Percentiles rank a stretch among this genome's conserved stretches.
Evolutionary conservation across 75 land plant species (phyloP).

Genomic region (Selaginella tamariscina): DNA sequence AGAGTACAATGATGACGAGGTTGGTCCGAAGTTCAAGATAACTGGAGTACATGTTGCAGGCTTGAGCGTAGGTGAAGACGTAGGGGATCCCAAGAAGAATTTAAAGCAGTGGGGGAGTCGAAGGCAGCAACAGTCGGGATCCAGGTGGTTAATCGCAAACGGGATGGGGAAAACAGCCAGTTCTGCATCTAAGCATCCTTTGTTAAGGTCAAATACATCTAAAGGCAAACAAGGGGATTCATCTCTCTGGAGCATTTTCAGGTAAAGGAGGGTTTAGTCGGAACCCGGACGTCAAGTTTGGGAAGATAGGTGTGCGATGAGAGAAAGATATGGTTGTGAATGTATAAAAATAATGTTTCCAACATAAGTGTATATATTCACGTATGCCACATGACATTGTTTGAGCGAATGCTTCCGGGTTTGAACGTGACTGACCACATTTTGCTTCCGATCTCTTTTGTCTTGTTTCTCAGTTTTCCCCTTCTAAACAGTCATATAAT

Average conservation of each 20-base stretch:
- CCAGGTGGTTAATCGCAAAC: slow-evolving; percentile 26
- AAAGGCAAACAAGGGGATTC: slow-evolving; percentile 1
- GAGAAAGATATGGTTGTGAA: too few relatives aligned
- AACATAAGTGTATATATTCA: too few relatives aligned
- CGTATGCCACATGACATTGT: too few relatives aligned
- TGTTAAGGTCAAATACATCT: slow-evolving; percentile 2
- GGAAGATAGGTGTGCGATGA: background rate
- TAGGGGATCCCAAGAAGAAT: slow-evolving; percentile 13
- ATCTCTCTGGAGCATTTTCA: slow-evolving; percentile 43
- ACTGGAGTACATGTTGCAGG: slow-evolving; percentile 20
- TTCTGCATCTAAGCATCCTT: slow-evolving; percentile 18
- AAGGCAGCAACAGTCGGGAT: slow-evolving; percentile 22
- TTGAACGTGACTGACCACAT: too few relatives aligned
- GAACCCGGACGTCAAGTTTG: background rate
- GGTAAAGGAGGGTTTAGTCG: background rate
- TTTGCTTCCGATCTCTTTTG: too few relatives aligned
- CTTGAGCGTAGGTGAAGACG: slow-evolving; percentile 13
- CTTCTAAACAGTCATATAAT: too few relatives aligned
- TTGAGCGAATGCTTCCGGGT: too few relatives aligned
- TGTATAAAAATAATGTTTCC: too few relatives aligned
- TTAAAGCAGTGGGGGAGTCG: slow-evolving; percentile 18
- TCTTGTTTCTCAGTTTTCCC: too few relatives aligned
- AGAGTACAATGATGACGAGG: slow-evolving; percentile 12
- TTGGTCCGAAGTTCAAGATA: slow-evolving; percentile 20
- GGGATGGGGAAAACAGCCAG: slow-evolving; percentile 22